Evolutionary conservation across 768 basidiomycete species (phyloP), one percentile per base, ranked within the genome.

Genomic region (Dacryopinax primogenitus): DNA sequence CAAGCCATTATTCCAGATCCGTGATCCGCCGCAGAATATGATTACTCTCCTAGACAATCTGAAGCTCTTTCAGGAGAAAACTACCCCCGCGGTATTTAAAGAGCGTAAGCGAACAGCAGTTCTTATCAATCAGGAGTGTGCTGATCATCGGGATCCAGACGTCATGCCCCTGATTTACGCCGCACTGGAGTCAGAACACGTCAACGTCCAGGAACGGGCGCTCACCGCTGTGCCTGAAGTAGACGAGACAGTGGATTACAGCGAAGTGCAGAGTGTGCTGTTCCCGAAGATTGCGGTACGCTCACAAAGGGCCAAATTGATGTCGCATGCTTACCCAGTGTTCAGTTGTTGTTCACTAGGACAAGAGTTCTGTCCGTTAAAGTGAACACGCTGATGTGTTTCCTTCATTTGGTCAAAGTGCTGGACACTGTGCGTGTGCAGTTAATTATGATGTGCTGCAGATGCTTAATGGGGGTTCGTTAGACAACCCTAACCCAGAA

Each of bases 1-100:
- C 35, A 92, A 88, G 71, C 95, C 94, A 0, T 76, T 99, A 18
- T 99, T 99, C 68, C 80, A 78, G 0, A 78, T 97, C 71, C 92
- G 89, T 73, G 96, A 99, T 70, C 95, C 96, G 18, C 94, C 95
- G 0, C 94, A 97, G 75, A 96, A 94, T 68, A 95, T 97, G 90
- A 75, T 98, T 62, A 93, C 92, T 0, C 76, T 99, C 28, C 75
- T 99, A 47, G 93, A 97, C 70, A 95, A 95, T 70, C 79, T 99
- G 7, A 78, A 82, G 26, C 82, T 93, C 77, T 79, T 99, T 32
- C 91, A 93, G 70, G 83, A 80, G 66, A 99, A 99, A 77, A 94
- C 92, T 1, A 86, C 89, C 64, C 91, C 92, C 68, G 76, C 75
- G 11, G 82, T 88, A 1, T 98, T 98, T 75, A 80, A 90, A 69